Base-by-base conservation (phyloP, 2,329 filamentous ascomycete species). In the Hypoxylon sp. region DNA sequence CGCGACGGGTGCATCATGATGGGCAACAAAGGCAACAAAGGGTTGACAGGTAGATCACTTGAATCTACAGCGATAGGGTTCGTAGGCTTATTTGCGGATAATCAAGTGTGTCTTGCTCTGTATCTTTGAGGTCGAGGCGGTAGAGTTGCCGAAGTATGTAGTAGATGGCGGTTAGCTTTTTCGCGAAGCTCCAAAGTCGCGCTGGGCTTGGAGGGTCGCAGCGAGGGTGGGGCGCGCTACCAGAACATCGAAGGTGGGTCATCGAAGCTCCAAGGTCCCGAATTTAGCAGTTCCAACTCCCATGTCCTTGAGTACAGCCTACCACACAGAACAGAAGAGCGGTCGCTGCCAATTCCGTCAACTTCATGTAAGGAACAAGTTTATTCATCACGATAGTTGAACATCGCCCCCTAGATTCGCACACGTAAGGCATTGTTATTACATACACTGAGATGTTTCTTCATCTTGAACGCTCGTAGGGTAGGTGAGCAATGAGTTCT, bases 1-100 rank as follows among this genome's bases (percentile, higher is more conserved):
- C 96, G 89, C 79, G 95, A 90, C 65, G 95, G 95, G 84, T 98
- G 95, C 84, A 97, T 90, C 83, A 87, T 89, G 72, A 76, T 84
- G 81, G 75, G 75, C 76, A 71, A 73, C 44, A 13, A 14, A 5
- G 75, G 75, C 76, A 71, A 73, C 44, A n/a, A 17, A 17, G 2
- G 11, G n/a, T 27, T 51, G 13, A 48, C 3, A 40, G 37, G 3
- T 1, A n/a, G 17, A n/a, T 2, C n/a, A 7, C 17, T 20, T 42
- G 0, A n/a, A 25, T 17, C 33, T 53, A 1, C 20, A 30, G 3
- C 5, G 22, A 20, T 31, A 22, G 17, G 30, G 37, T 44, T 17
- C 17, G 40, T 11, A 11, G 17, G 40, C 17, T 22, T 22, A 1
- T 60, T n/a, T 48, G 6, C 20, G 50, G 17, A 2, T 51, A 37